Conservation (phyloP, 352 stramenopile genomes). For the Phytopythium sindhum region DNA sequence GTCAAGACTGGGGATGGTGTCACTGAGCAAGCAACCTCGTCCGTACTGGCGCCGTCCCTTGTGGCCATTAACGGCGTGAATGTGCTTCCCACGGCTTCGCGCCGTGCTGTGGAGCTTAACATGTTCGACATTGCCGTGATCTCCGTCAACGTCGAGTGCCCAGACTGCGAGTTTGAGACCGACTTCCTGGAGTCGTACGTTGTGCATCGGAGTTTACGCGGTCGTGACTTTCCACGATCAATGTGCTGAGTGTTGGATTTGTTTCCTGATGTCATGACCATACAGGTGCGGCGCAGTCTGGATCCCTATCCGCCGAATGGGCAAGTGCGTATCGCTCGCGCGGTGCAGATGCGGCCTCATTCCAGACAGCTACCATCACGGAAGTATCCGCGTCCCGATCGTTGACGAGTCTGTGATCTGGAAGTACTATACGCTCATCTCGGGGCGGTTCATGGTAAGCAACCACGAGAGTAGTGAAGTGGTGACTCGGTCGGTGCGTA, state of each 20-base stretch:
- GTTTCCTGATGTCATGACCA: neutral
- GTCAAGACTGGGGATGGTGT: neutral
- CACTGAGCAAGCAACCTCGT: neutral
- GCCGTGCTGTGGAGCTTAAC: conserved; percentile 36
- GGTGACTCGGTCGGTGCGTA: neutral
- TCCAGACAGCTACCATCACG: conserved; percentile 67
- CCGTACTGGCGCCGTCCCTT: conserved; percentile 40
- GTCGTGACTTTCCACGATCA: neutral
- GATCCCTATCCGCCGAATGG: conserved; percentile 56
- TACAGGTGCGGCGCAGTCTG: conserved; percentile 54
- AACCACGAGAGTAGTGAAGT: neutral
- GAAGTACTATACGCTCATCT: conserved; percentile 65
- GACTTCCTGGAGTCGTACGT: conserved; percentile 67
- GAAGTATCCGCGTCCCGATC: conserved; percentile 57
- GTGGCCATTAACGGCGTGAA: conserved; percentile 56
- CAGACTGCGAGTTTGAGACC: conserved; percentile 68
- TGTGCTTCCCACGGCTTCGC: conserved; percentile 18
- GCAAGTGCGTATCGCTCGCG: conserved; percentile 42
- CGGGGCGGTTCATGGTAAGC: conserved; percentile 68
- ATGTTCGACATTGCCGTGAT: conserved; percentile 74
- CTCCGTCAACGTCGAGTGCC: conserved; percentile 55
- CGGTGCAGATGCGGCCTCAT: conserved; percentile 71
- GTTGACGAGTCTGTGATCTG: conserved; percentile 77
- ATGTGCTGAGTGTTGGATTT: neutral
- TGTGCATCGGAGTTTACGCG: neutral